phyloP scores from a whole-genome alignment of 768 basidiomycete species.

The Saitozyma sp. region DNA sequence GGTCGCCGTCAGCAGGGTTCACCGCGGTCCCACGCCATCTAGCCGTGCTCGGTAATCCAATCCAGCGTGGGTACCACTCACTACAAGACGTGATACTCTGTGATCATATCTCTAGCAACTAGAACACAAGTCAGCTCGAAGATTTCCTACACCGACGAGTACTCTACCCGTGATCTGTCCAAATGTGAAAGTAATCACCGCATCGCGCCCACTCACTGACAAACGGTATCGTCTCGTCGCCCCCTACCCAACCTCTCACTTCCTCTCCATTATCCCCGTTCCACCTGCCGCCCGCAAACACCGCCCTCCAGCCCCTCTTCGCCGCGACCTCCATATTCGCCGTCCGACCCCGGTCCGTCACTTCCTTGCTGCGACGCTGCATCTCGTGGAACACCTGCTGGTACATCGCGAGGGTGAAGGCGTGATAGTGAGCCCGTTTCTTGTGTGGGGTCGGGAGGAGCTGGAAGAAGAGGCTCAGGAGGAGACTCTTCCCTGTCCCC shows the following conservation, averaged over 20 bases:
- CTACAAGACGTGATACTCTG: conserved; percentile 49
- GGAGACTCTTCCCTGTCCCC: conserved; percentile 61
- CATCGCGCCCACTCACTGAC: conserved; percentile 32
- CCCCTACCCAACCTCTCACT: conserved; percentile 37
- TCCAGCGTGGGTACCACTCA: conserved; percentile 11
- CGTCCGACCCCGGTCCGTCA: conserved; percentile 9
- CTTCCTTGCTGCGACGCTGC: conserved; percentile 40
- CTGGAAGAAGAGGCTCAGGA: conserved; percentile 63
- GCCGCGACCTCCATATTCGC: conserved; percentile 46
- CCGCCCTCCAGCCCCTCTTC: conserved; percentile 45
- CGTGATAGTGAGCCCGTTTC: conserved; percentile 62
- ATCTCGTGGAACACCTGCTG: conserved; percentile 61
- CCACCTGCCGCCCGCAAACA: conserved; percentile 49
- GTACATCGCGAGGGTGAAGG: conserved; percentile 62
- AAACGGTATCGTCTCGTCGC: conserved; percentile 52
- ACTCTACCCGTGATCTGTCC: too few relatives aligned
- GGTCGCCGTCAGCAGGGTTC: conserved; percentile 20
- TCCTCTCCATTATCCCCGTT: conserved; percentile 40
- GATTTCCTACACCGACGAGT: neutral
- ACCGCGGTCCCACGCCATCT: neutral
- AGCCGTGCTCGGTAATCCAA: too few relatives aligned
- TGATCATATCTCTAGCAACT: conserved; percentile 51
- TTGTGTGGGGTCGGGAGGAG: conserved; percentile 61
- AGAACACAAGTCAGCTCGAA: neutral
- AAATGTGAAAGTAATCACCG: too few relatives aligned